phyloP scores from a whole-genome alignment of 2,329 filamentous ascomycete species.

The Colletotrichum simmondsii region DNA sequence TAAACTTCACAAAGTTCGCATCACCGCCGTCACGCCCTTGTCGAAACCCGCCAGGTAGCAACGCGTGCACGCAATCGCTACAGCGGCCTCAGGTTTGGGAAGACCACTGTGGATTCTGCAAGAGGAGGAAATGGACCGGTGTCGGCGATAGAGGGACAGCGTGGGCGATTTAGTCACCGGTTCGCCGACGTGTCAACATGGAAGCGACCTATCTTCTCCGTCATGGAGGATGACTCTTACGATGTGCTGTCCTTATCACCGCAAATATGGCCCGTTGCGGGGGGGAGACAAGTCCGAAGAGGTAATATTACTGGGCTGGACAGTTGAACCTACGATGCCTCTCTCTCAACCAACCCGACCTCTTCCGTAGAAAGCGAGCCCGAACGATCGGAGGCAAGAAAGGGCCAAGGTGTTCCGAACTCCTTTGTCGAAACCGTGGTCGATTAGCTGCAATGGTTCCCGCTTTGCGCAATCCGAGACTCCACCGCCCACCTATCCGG shows the following conservation, averaged over 20 bases:
- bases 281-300: not conserved
- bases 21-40: not conserved
- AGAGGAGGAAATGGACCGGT: not conserved
- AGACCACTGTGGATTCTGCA: not conserved
- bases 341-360: not conserved
- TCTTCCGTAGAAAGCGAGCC: not conserved
- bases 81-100: not conserved
- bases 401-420: not conserved
- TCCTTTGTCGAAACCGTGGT: not conserved
- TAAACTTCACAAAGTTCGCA: not conserved
- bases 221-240: slow-evolving; percentile 6
- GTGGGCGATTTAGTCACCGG: not conserved
- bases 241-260: not conserved
- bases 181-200: not conserved
- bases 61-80: not conserved
- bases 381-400: not conserved
- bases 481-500: not conserved
- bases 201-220: not conserved
- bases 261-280: not conserved
- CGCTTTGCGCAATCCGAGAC: slow-evolving; percentile 4
- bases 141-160: not conserved
- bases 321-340: not conserved
- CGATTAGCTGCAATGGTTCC: not conserved
- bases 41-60: not conserved
- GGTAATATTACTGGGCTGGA: not conserved